Evolutionary conservation across 257 asterid genomes (phyloP).

Genomic region (Ophiorrhiza pumila): DNA sequence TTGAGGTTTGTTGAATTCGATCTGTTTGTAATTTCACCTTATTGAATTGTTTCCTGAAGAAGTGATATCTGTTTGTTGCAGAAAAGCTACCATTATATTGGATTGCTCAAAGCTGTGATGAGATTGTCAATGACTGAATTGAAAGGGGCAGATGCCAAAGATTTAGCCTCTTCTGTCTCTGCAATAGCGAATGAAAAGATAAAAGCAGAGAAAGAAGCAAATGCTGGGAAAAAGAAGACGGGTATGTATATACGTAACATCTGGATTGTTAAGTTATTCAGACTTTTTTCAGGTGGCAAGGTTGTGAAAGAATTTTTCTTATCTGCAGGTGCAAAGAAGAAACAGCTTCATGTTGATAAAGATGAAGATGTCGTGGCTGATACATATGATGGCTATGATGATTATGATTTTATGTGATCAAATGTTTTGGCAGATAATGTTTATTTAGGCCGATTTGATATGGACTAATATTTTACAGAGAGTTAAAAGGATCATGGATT

Average conservation of each 20-base stretch:
- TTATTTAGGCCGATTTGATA: conserved; percentile 2
- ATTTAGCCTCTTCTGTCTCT: conserved; percentile 78
- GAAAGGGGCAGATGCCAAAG: conserved; percentile 94
- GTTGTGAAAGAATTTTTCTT: conserved; percentile 11
- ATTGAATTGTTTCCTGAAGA: background rate
- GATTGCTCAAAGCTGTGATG: conserved; percentile 81
- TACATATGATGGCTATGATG: conserved; percentile 57
- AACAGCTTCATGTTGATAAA: conserved; percentile 63
- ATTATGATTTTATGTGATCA: conserved; percentile 82
- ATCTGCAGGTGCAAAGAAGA: conserved; percentile 78
- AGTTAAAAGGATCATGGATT: conserved; percentile 16
- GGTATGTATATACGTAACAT: conserved; percentile 35
- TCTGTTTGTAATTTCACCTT: background rate
- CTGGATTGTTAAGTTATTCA: background rate
- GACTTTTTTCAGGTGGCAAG: background rate
- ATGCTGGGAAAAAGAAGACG: conserved; percentile 83
- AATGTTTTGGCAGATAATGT: conserved; percentile 11
- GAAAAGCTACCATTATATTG: conserved; percentile 94
- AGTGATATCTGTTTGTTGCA: conserved; percentile 26
- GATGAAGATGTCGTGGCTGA: conserved; percentile 61
- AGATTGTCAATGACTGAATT: conserved; percentile 69
- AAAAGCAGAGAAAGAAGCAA: conserved; percentile 91
- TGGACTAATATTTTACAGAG: conserved; percentile 13
- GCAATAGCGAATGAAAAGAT: conserved; percentile 97
- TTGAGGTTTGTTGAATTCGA: conserved; percentile 55